A percentile compares a stretch with the other conserved stretches of the same genome.
Evolutionary conservation across 176 grass and related monocot genomes (phyloP).

Genomic region (Thinopyrum elongatum): DNA sequence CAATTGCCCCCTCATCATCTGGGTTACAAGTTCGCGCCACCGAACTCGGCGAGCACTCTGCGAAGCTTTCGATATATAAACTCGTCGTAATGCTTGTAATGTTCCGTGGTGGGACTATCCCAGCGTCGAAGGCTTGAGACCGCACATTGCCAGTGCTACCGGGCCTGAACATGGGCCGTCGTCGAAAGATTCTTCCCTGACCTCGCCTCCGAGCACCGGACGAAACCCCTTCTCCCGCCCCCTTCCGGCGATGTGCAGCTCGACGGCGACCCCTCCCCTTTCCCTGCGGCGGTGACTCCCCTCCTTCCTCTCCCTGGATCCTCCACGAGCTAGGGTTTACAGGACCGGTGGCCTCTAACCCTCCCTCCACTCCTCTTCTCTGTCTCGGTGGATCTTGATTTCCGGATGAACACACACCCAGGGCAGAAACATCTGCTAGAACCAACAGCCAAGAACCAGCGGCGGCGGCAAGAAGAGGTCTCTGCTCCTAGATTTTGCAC

Average conservation of each 20-base stretch:
- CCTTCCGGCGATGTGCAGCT: too few relatives aligned
- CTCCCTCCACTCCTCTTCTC: not conserved
- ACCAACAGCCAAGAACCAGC: not conserved
- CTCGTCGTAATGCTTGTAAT: not conserved
- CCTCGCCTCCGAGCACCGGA: not conserved
- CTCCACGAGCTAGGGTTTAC: not conserved
- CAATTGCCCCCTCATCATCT: not conserved
- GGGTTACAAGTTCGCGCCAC: not conserved
- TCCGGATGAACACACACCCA: not conserved
- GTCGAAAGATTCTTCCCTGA: not conserved
- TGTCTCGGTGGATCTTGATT: not conserved
- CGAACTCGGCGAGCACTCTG: not conserved
- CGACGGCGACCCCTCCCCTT: too few relatives aligned
- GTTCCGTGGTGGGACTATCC: not conserved
- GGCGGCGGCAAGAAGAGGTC: not conserved
- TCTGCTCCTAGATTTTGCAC: not conserved
- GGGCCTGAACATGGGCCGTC: not conserved
- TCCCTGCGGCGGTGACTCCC: not conserved
- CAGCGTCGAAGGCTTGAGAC: not conserved
- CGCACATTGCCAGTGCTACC: not conserved
- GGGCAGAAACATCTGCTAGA: not conserved
- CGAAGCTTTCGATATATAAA: not conserved
- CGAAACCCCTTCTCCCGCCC: not conserved
- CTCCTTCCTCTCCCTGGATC: not conserved
- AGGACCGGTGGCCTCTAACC: not conserved